Conservation (phyloP, 495 filamentous ascomycete species). For the Daldinia childiae region DNA sequence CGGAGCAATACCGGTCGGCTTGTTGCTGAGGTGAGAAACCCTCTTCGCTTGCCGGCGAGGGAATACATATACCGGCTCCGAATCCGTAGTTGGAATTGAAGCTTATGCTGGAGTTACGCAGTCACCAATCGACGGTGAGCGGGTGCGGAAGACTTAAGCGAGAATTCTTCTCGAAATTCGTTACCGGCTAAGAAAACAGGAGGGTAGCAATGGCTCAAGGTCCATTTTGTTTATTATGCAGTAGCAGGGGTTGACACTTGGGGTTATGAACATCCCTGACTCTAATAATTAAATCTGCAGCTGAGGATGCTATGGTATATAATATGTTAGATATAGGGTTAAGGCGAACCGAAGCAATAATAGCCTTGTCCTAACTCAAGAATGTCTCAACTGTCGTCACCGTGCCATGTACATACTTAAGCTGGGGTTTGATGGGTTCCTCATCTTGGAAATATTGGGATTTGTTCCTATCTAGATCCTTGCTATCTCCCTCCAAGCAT, state of each 20-base stretch:
- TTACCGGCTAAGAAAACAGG: conserved; percentile 13
- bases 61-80: conserved; percentile 17
- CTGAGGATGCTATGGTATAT: conserved; percentile 1
- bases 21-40: conserved; percentile 8
- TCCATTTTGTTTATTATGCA: conserved; percentile 22
- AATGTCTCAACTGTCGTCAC: conserved; percentile 10
- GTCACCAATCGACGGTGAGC: conserved; percentile 11
- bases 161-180: conserved; percentile 11
- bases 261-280: conserved; percentile 25
- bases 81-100: not conserved
- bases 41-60: conserved; percentile 17
- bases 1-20: conserved; percentile 14
- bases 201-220: conserved; percentile 20
- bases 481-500: not conserved
- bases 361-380: conserved; percentile 6
- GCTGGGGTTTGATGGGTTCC: not conserved
- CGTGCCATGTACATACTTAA: conserved; percentile 1
- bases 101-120: not conserved
- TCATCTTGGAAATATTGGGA: not conserved
- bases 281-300: conserved; percentile 23
- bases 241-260: conserved; percentile 28
- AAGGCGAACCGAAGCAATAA: conserved; percentile 3
- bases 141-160: not conserved
- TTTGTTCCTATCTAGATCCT: conserved; percentile 10
- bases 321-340: conserved; percentile 20